Evolutionary conservation across 2,329 filamentous ascomycete genomes (phyloP), one percentile per base, ranked within the genome.

Genomic region (Fusarium fujikuroi): DNA sequence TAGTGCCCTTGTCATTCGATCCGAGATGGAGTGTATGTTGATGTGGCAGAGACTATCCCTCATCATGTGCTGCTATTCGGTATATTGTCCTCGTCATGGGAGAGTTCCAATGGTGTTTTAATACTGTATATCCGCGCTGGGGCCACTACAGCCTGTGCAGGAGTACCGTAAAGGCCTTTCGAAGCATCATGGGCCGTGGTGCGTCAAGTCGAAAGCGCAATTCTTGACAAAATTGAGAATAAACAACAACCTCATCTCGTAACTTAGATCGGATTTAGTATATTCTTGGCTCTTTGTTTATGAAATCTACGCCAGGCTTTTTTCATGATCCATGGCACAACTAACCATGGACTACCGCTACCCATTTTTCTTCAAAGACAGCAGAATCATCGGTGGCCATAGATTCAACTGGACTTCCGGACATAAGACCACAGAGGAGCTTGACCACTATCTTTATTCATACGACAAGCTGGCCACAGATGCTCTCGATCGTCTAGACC

Each of bases 391-490:
- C 52, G 79, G 76, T 66, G 78, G 74, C n/a, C 74, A 93, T 77
- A 87, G 85, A 11, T 95, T 95, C 78, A 87, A 91, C 75, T 91
- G 92, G 86, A 93, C 92, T 2, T 79, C 87, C 10, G 81, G 90
- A 7, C 93, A 95, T 79, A 82, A 89, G 23, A 89, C 88, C 4
- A 81, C 84, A 11, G 87, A 91, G 61, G 84, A 93, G 76, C 82
- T 91, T 43, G 81, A 87, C 60, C 88, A 87, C 7, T 78, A 92
- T 72, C 91, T 90, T 56, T 87, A 89, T 65, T 88, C 88, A 2
- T 95, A 93, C 78, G 93, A 95, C 80, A 85, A 84, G 12, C 83
- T 94, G 3, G 92, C 87, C 37, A 89, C 93, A 72, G 87, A 92
- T 66, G 91, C 90, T 65, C 83, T 94, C 21, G 85, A 91, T 66